Base-by-base conservation (phyloP, 768 basidiomycete genomes). In the Crepidotus variabilis region DNA sequence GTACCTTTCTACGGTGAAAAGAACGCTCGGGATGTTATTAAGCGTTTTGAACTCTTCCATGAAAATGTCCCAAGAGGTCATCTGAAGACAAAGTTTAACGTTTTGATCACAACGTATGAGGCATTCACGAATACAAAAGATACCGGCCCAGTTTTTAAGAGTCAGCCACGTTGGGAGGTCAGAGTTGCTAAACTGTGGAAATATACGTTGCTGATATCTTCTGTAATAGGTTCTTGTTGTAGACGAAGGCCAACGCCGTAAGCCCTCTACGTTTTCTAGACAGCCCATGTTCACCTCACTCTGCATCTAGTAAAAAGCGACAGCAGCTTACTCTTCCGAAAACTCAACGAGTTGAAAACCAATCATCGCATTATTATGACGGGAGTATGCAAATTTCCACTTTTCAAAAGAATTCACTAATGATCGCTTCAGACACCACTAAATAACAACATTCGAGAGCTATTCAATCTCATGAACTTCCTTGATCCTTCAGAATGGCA, bases 381-480 rank as follows among this genome's bases (percentile, higher is more conserved):
- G 47, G 92, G 94, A 50, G 87, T 88, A 67, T 66, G 81, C 66
- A 47, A 18, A 52, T 51, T 18, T 16, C n/a, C n/a, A 24, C 3
- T 39, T 50, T 23, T 48, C 47, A 45, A 21, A 4, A 28, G 23
- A 14, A 7, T 54, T 43, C 20, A 62, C 60, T 63, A 16, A 57
- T 36, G 2, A 23, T 18, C 36, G 36, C 18, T 57, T 35, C 46
- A 93, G 81, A 98, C 97, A 0, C 96, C 96, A 0, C 71, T 98
- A 56, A 98, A 98, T 71, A 98, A 98, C 75, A 98, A 98, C 66
- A 88, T 99, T 21, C 82, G 92, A 48, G 97, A 99, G 71, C 72
- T 99, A 22, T 96, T 98, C 78, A 98, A 95, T 69, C 78, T 99
- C 45, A 94, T 99, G 86, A 92, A 94, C 68, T 98, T 98, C 75